These are phyloP conservation scores for Butyriboletus loyo DNA, from an alignment of 768 basidiomycete species.

Conservation along the genomic window DNA sequence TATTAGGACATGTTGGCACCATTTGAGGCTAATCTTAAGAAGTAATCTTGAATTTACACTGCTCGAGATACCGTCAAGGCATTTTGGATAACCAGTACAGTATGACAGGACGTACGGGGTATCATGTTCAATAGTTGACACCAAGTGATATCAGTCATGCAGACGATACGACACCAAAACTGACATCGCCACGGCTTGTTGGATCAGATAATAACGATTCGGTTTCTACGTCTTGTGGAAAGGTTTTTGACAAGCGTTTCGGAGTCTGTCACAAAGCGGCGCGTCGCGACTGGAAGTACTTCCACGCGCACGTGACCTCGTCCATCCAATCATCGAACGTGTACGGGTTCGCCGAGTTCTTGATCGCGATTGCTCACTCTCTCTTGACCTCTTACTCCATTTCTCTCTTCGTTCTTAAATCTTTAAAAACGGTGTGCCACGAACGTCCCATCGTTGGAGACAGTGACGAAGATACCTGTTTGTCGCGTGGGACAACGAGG, in stretches of 20 bases:
- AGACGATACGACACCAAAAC: neutral
- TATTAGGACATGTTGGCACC: neutral
- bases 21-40: neutral
- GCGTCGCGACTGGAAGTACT: no score
- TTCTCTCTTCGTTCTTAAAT: neutral
- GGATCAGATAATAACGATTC: neutral
- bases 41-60: no score
- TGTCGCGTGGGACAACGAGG: neutral
- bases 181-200: neutral
- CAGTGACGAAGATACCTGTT: neutral
- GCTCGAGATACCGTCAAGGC: neutral
- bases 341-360: neutral
- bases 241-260: neutral
- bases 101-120: neutral
- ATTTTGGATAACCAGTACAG: neutral
- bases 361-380: neutral
- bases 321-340: neutral
- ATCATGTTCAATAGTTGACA: neutral
- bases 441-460: neutral
- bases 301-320: constrained; percentile 3
- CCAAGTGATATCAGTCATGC: neutral
- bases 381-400: neutral
- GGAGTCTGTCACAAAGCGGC: no score
- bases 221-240: neutral
- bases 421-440: neutral